Evolutionary conservation across 2,329 filamentous ascomycete genomes (phyloP).

Genomic region (Parascedosporium putredinis): DNA sequence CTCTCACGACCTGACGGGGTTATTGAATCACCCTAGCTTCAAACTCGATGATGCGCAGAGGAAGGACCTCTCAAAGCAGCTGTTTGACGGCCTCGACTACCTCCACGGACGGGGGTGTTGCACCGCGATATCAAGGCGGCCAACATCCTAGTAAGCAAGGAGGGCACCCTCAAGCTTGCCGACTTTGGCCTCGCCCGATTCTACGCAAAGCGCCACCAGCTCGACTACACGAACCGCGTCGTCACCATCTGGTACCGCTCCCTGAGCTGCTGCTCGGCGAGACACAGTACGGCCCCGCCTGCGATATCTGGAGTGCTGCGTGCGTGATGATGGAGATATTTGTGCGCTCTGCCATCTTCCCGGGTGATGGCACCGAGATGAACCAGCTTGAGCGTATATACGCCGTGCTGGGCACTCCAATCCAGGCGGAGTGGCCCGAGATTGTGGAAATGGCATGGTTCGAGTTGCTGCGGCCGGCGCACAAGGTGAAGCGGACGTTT

Average conservation of each 20-base stretch:
- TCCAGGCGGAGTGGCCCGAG: constrained; percentile 72
- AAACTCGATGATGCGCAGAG: constrained; percentile 75
- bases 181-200: constrained; percentile 96
- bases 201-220: constrained; percentile 81
- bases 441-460: constrained; percentile 97
- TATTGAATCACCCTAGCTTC: constrained; percentile 91
- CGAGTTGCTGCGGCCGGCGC: constrained; percentile 72
- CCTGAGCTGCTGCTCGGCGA: constrained; percentile 86
- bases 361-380: constrained; percentile 90
- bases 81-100: constrained; percentile 91
- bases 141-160: constrained; percentile 88
- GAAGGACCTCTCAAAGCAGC: constrained; percentile 84
- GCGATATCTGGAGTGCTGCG: constrained; percentile 94
- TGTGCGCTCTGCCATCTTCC: constrained; percentile 84
- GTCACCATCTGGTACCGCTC: constrained; percentile 98
- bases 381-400: constrained; percentile 97
- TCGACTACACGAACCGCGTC: constrained; percentile 96
- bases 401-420: constrained; percentile 80
- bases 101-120: constrained; percentile 87
- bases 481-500: constrained; percentile 64
- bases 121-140: constrained; percentile 98
- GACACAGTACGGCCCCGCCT: constrained; percentile 79
- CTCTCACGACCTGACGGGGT: constrained; percentile 86
- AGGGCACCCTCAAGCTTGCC: constrained; percentile 80
- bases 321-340: constrained; percentile 97